Evolutionary conservation across 106 monocot genomes (phyloP), one percentile per base, ranked within the genome.

Genomic region (Posidonia australis): DNA sequence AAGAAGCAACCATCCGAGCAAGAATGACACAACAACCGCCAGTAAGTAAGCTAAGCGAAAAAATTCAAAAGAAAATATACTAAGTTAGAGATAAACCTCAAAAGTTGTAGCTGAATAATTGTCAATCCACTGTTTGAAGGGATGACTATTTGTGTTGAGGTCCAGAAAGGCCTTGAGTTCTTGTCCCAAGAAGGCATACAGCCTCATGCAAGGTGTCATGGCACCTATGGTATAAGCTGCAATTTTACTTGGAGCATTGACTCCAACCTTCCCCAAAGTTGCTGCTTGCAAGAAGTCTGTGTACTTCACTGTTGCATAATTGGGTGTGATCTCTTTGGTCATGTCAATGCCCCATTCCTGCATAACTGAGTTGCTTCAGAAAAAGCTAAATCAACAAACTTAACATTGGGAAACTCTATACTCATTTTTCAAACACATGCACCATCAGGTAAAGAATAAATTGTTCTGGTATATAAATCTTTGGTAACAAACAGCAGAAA

Each of bases 271-370:
- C 13, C 98, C 98, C 53, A 70, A 46, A 36, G 91, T 80, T 55
- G 79, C 85, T 13, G 74, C 84, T 55, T 79, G 70, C 63, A 98
- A 61, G 51, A 98, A 98, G 18, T 76, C 69, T 2, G 72, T 85
- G 60, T 91, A 98, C 61, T 78, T 98, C 30, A 79, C 55, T 68
- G 98, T 91, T 66, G 83, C 80, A 41, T 83, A 72, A 52, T 62
- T 76, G 25, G 85, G 70, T 70, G 18, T 62, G 7, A 76, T 76
- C 45, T 91, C 98, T 72, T 91, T 81, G 25, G 67, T 76, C 45
- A 80, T 76, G 73, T 91, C 87, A 68, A 88, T 64, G 52, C 83
- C 91, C 98, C 90, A 98, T 77, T 84, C 84, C 98, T 98, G 79
- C 72, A 87, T 46, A 67, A 79, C 18, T 67, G 23, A 64, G 66